Evolutionary conservation across 768 basidiomycete genomes (phyloP).

Genomic region (Termitomyces sp.): DNA sequence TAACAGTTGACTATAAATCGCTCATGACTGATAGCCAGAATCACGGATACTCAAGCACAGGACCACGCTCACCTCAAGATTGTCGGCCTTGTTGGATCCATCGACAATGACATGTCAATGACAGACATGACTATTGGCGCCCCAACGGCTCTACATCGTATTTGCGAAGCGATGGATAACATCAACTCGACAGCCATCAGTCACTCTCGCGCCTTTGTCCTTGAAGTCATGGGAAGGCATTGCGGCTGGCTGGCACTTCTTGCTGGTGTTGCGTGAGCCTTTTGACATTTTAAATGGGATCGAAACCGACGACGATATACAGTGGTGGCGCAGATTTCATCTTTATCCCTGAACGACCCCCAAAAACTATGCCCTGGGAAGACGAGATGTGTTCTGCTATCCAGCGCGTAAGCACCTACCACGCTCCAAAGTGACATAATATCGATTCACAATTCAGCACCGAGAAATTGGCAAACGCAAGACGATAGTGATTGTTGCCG

Average conservation of each 20-base stretch:
- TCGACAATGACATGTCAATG: conserved; percentile 99
- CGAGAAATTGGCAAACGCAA: conserved; percentile 91
- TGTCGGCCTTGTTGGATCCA: conserved; percentile 97
- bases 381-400: conserved; percentile 86
- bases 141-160: conserved; percentile 92
- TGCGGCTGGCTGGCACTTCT: conserved; percentile 97
- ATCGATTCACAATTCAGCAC: conserved; percentile 48
- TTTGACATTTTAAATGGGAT: background rate
- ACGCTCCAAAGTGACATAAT: background rate
- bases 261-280: conserved; percentile 78
- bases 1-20: background rate
- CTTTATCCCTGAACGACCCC: conserved; percentile 95
- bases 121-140: conserved; percentile 98
- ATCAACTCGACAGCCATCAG: conserved; percentile 96
- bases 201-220: conserved; percentile 95
- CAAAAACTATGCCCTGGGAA: conserved; percentile 77
- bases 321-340: conserved; percentile 94
- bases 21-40: conserved; percentile 43
- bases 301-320: background rate
- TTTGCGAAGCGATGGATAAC: conserved; percentile 97
- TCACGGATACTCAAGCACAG: conserved; percentile 67
- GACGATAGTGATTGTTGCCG: conserved; percentile 97
- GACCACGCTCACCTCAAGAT: conserved; percentile 84
- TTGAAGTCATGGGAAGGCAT: conserved; percentile 99
- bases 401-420: conserved; percentile 48